Conservation (phyloP, 2,329 filamentous ascomycete species). For the Talaromyces marneffei region DNA sequence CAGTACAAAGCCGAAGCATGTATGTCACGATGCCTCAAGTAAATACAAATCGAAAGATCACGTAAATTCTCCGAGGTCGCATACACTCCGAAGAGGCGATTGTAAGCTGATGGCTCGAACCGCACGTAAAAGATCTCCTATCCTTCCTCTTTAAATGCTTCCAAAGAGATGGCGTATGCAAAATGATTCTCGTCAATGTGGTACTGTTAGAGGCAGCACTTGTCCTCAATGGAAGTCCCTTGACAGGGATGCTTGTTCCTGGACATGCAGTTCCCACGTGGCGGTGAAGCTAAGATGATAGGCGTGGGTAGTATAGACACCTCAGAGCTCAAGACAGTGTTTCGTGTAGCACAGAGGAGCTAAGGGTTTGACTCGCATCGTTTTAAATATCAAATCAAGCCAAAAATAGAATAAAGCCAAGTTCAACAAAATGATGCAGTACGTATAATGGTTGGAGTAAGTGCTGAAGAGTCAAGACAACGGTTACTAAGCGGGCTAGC, state of each 20-base stretch:
- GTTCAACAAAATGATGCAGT: not conserved
- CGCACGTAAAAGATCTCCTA: not conserved
- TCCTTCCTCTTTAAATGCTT: not conserved
- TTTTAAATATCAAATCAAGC: not conserved
- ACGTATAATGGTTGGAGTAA: not conserved
- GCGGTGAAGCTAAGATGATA: not conserved
- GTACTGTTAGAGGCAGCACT: too few species aligned
- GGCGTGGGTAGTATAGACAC: not conserved
- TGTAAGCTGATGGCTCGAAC: not conserved
- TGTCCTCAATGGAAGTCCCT: too few species aligned
- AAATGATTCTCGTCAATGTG: too few species aligned
- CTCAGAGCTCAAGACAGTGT: not conserved
- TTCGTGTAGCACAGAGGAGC: not conserved
- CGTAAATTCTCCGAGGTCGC: not conserved
- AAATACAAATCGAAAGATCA: not conserved
- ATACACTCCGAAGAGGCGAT: not conserved
- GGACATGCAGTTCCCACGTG: slow-evolving; percentile 2
- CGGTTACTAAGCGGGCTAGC: not conserved
- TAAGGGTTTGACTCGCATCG: not conserved
- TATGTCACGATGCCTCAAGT: not conserved
- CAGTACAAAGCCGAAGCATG: not conserved
- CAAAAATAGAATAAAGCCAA: not conserved
- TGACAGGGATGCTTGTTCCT: not conserved
- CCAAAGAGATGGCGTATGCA: not conserved
- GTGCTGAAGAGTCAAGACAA: too few species aligned